phyloP scores from a whole-genome alignment of 2,329 filamentous ascomycete species.

The Claviceps quebecensis region DNA sequence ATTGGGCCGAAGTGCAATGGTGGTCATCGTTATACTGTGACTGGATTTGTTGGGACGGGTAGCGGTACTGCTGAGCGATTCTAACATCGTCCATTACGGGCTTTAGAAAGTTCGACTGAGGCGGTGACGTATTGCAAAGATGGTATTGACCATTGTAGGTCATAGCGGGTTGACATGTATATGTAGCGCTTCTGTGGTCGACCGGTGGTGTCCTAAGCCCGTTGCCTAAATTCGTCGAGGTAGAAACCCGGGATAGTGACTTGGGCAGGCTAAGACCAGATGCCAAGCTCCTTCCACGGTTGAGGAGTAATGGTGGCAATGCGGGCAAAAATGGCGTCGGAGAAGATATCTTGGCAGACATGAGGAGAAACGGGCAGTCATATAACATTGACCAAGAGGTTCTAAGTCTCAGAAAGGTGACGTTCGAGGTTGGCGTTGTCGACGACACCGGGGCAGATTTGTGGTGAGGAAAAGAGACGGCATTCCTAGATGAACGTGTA shows the following conservation, averaged over 20 bases:
- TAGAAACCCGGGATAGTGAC: conserved; percentile 10
- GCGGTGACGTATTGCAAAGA: conserved; percentile 22
- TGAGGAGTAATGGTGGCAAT: conserved; percentile 11
- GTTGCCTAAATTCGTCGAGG: conserved; percentile 12
- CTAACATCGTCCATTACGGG: conserved; percentile 20
- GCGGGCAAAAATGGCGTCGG: conserved; percentile 10
- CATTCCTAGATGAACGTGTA: background rate
- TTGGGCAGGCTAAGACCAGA: conserved; percentile 12
- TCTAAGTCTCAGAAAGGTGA: background rate
- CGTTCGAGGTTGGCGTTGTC: conserved; percentile 7
- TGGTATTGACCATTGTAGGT: conserved; percentile 33
- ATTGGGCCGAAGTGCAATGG: background rate
- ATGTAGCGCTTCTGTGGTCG: conserved; percentile 40
- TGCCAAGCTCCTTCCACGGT: conserved; percentile 9
- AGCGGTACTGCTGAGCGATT: conserved; percentile 18
- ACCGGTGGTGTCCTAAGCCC: conserved; percentile 37
- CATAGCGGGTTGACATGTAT: conserved; percentile 35
- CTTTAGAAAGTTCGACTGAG: conserved; percentile 20
- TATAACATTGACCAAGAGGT: background rate
- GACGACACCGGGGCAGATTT: background rate
- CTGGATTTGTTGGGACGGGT: conserved; percentile 14
- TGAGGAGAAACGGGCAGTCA: conserved; percentile 7
- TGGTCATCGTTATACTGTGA: background rate
- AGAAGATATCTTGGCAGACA: conserved; percentile 16
- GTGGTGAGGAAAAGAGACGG: background rate